Conservation (phyloP, 176 grass and related monocot genomes). For the Luzula sylvatica region DNA sequence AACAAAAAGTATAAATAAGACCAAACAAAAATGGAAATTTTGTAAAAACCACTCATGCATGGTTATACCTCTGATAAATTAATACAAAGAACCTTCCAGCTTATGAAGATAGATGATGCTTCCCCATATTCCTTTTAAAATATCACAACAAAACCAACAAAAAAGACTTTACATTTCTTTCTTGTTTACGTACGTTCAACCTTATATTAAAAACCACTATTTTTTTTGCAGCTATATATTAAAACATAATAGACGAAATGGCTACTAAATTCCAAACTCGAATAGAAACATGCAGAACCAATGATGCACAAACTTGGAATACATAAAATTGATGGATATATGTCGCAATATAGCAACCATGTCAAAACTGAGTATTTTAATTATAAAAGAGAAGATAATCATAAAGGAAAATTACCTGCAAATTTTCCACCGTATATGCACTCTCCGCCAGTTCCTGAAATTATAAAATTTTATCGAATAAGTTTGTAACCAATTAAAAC, state of each 20-base stretch:
- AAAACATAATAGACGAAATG: no score
- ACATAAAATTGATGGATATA: neutral
- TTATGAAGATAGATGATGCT: constrained; percentile 27
- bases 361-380: neutral
- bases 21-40: no score
- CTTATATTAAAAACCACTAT: constrained; percentile 7
- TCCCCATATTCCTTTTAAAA: constrained; percentile 23
- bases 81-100: constrained; percentile 22
- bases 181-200: constrained; percentile 3
- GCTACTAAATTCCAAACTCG: no score
- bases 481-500: constrained; percentile 16
- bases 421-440: constrained; percentile 68
- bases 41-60: neutral
- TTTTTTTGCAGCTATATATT: neutral
- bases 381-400: neutral
- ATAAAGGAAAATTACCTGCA: constrained; percentile 51
- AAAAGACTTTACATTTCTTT: constrained; percentile 21
- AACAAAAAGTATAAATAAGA: neutral
- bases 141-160: constrained; percentile 27
- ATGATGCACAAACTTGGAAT: no score
- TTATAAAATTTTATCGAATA: constrained; percentile 17
- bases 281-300: no score
- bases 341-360: constrained; percentile 1
- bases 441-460: constrained; percentile 49
- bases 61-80: constrained; percentile 20